Evolutionary conservation across 192 early-diverging fungal species (phyloP).

Genomic region (Gaertneriomyces semiglobifer): DNA sequence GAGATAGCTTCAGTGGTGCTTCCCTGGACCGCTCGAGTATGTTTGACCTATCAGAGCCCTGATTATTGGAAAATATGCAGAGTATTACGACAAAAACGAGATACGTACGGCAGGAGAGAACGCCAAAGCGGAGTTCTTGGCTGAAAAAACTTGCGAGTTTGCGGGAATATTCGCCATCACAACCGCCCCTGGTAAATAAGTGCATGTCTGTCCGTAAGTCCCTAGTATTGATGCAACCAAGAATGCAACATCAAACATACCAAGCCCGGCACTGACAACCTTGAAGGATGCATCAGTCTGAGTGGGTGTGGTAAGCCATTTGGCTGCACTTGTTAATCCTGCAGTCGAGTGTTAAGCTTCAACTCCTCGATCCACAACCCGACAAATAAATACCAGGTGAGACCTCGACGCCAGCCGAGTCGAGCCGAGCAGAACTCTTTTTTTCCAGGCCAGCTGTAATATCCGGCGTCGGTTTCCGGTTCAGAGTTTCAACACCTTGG

Average conservation of each 20-base stretch:
- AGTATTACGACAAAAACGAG: too few relatives aligned
- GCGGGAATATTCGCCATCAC: constrained; percentile 2
- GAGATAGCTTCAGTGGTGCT: neutral
- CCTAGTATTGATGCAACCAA: too few relatives aligned
- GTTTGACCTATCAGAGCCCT: too few relatives aligned
- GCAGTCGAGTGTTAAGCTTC: too few relatives aligned
- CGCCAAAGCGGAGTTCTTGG: neutral
- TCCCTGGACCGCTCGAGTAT: neutral
- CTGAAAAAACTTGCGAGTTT: neutral
- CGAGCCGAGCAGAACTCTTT: neutral
- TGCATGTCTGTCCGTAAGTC: neutral
- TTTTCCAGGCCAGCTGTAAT: neutral
- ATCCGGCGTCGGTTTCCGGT: neutral
- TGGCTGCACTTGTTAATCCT: constrained; percentile 15
- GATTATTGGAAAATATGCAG: too few relatives aligned
- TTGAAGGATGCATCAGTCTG: neutral
- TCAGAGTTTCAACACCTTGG: constrained; percentile 2
- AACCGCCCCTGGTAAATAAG: neutral
- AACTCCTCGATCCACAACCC: too few relatives aligned
- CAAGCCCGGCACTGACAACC: constrained; percentile 3
- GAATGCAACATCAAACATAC: neutral
- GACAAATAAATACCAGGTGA: too few relatives aligned
- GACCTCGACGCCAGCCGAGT: too few relatives aligned
- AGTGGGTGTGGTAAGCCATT: neutral
- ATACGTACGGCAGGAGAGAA: constrained; percentile 4